Evolutionary conservation across 805 yeast species (phyloP).

Genomic region (Pichia paraexigua): DNA sequence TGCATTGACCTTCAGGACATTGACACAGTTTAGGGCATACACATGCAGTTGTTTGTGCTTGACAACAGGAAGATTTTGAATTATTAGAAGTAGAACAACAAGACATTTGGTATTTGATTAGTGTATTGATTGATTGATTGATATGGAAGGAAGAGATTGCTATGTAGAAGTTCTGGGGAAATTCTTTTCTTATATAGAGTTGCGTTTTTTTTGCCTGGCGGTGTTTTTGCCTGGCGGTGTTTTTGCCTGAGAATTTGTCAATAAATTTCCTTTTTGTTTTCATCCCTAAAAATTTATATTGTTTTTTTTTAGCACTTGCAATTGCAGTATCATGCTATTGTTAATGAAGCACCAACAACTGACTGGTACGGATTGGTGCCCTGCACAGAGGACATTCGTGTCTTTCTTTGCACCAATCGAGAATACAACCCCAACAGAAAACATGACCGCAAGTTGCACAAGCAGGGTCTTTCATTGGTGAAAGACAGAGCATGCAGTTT

Average conservation of each 20-base stretch:
- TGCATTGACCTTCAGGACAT: slow-evolving; percentile 6
- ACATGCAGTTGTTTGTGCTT: slow-evolving; percentile 1
- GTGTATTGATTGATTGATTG: background rate
- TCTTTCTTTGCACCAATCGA: slow-evolving; percentile 81
- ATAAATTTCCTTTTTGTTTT: background rate
- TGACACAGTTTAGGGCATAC: slow-evolving; percentile 6
- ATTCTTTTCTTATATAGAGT: background rate
- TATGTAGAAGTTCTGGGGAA: background rate
- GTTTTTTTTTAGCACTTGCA: background rate
- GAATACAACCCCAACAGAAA: slow-evolving; percentile 87
- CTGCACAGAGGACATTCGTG: slow-evolving; percentile 92
- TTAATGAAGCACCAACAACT: slow-evolving; percentile 48
- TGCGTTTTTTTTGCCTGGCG: slow-evolving; percentile 3
- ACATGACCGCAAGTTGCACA: slow-evolving; percentile 87
- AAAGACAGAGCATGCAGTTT: slow-evolving; percentile 77
- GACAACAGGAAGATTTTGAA: background rate
- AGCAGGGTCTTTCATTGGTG: slow-evolving; percentile 73
- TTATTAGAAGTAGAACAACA: background rate
- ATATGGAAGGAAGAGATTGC: background rate
- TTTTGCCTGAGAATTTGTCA: background rate
- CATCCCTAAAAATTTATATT: background rate
- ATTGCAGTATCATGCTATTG: too few species aligned
- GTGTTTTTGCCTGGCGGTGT: background rate
- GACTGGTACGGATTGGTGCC: slow-evolving; percentile 55
- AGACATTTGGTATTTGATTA: background rate